Conservation (phyloP, 768 basidiomycete species). For the Lactarius deliciosus region DNA sequence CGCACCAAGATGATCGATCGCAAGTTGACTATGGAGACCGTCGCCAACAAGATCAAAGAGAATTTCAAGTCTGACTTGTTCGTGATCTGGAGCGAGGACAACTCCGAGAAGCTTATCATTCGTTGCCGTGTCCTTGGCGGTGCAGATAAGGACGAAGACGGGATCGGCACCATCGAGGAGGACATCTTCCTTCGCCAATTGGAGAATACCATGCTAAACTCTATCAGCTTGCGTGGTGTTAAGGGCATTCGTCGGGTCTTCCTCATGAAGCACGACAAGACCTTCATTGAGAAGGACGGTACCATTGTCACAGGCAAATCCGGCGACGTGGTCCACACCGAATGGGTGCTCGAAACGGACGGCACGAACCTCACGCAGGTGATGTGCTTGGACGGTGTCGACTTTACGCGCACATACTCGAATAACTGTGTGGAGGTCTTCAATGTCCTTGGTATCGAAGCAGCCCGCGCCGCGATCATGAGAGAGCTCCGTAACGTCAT, state of each 20-base stretch:
- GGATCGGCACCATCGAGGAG: constrained; percentile 74
- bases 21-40: constrained; percentile 92
- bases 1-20: constrained; percentile 98
- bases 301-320: constrained; percentile 41
- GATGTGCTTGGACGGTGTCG: constrained; percentile 93
- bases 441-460: constrained; percentile 94
- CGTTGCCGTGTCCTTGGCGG: constrained; percentile 91
- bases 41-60: constrained; percentile 89
- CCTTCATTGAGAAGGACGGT: constrained; percentile 62
- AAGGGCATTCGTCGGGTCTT: constrained; percentile 89
- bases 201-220: constrained; percentile 95
- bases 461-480: constrained; percentile 91
- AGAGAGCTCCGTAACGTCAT: constrained; percentile 93
- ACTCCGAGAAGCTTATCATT: constrained; percentile 94
- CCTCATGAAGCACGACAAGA: constrained; percentile 84
- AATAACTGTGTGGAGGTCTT: constrained; percentile 97
- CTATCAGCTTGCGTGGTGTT: constrained; percentile 92
- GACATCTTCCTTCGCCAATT: constrained; percentile 95
- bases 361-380: constrained; percentile 95
- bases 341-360: constrained; percentile 98
- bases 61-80: constrained; percentile 95
- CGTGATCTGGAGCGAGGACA: constrained; percentile 99
- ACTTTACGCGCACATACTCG: constrained; percentile 89
- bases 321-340: constrained; percentile 54
- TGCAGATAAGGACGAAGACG: constrained; percentile 83